phyloP scores from a whole-genome alignment of 2,329 filamentous ascomycete species.

The Pseudogymnoascus sp. region DNA sequence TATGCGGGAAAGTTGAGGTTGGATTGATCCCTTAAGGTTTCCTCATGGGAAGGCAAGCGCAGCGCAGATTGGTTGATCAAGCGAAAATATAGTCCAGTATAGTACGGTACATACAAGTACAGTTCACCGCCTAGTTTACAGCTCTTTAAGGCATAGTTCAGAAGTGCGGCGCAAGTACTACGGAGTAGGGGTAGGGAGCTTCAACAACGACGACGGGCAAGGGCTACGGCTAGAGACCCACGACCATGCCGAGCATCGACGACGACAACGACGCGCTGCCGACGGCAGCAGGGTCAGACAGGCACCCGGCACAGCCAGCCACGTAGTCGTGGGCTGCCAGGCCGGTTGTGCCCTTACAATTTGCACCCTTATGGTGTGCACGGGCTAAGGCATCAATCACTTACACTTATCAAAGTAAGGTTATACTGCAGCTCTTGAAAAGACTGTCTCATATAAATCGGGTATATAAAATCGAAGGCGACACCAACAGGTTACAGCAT shows the following conservation, averaged over 20 bases:
- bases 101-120: neutral
- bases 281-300: too few species aligned
- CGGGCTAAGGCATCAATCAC: neutral
- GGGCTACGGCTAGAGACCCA: too few species aligned
- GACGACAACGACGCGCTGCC: too few species aligned
- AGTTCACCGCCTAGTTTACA: neutral
- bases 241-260: too few species aligned
- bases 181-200: neutral
- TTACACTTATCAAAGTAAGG: neutral
- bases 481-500: neutral
- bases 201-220: too few species aligned
- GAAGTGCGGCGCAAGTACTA: neutral
- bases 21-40: constrained; percentile 8
- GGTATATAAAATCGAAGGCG: neutral
- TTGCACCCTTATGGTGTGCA: neutral
- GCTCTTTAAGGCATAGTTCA: neutral
- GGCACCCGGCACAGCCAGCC: too few species aligned
- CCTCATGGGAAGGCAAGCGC: neutral
- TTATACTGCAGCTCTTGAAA: neutral
- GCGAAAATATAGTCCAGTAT: neutral
- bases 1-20: constrained; percentile 4
- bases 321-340: too few species aligned
- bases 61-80: neutral
- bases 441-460: constrained; percentile 1
- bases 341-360: neutral